Evolutionary conservation across 257 asterid genomes (phyloP), one percentile per base, ranked within the genome.

Genomic region (Marsdenia floribunda): DNA sequence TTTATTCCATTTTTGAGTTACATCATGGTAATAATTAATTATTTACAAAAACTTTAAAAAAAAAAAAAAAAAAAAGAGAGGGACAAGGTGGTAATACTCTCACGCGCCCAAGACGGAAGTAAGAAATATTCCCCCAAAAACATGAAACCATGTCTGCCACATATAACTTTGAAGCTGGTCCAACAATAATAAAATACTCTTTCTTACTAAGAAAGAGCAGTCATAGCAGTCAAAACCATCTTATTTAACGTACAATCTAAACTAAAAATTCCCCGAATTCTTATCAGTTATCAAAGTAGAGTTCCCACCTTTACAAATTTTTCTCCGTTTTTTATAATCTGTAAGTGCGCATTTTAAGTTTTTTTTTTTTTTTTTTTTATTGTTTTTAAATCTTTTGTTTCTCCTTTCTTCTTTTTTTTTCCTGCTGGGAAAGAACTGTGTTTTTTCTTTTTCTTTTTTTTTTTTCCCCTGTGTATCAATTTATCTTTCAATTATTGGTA

Each of bases 121-220:
- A 6, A 65, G 70, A 44, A 35, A 13, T 15, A 24, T 58, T 49
- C 76, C 73, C 58, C 68, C 38, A 3, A 44, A 29, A 61, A 59
- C 78, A 59, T 22, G 76, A 80, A 77, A 37, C 65, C 42, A 77
- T 81, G 81, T 81, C 71, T 75, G 83, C 83, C 82, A 75, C 79
- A 79, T 50, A 74, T 47, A 59, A n/a, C 26, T 74, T 75, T 60
- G 71, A 54, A 76, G 79, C 65, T 70, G 81, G 81, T 61, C 44
- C 65, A 55, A 29, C 26, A 24, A 49, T 33, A 35, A 54, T 33
- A 35, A 54, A 16, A 50, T 73, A 77, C 37, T 42, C 47, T 73
- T 73, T 65, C 26, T 64, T 77, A 13, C 35, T 6, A 53, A 68
- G 76, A 73, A 44, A 73, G 73, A 49, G 22, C 58, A 22, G 78